Base-by-base conservation (phyloP, 179 eudicot species). In the Nepenthes alata region DNA sequence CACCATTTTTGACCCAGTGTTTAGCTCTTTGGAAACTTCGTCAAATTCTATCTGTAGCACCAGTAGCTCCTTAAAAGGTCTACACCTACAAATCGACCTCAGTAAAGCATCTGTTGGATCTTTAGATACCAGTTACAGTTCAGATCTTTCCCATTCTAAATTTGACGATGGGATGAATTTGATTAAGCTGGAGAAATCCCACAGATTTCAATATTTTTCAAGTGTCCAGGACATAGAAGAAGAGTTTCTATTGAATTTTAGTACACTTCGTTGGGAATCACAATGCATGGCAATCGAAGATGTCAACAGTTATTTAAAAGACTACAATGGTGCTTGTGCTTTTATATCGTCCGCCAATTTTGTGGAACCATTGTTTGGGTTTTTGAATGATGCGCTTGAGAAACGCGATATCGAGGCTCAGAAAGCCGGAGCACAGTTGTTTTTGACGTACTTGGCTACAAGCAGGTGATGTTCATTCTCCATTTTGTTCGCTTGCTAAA, bases 101-200 rank as follows among this genome's bases (percentile, higher is more conserved):
- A 88, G 91, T 71, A 81, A 62, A 61, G 44, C 82, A 14, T 88
- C 94, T 16, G 53, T 87, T 51, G 85, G 72, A 62, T 83, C 89
- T 51, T 70, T 75, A 53, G 73, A 79, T 66, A 67, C 65, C 61
- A 78, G 82, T 69, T 71, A 47, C 53, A 69, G 16, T 66, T 79
- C 76, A 10, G 75, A 67, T 55, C 62, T 65, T 11, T 79, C 75
- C 3, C 55, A 16, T 36, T 44, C 60, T 37, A 68, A 67, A 57
- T 61, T 62, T 14, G 67, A 60, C 16, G 58, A 66, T 60, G 67
- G 70, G 41, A 60, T 60, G 14, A 53, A 56, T 62, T 58, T 48
- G 49, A 66, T 60, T 57, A 62, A 64, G 69, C 59, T 45, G 62
- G 50, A 35, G 56, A 64, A 59, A 64, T 55, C 58, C 38, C 63